Evolutionary conservation across 208 protist genomes (phyloP).

Genomic region (Leishmania gerbilli): DNA sequence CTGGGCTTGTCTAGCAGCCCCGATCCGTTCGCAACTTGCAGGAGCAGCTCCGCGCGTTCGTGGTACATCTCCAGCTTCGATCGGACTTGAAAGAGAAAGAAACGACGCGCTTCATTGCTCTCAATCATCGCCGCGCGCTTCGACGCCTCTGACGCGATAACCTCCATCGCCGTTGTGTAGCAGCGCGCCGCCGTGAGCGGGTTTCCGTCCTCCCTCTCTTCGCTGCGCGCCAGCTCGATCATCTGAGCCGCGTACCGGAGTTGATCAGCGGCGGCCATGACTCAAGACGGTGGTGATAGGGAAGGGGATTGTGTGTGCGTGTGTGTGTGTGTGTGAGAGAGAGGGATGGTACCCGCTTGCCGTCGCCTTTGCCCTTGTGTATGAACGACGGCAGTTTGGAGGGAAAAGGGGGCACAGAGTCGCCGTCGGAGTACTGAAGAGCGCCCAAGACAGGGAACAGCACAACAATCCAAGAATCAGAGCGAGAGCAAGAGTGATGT

Average conservation of each 20-base stretch:
- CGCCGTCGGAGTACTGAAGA: neutral
- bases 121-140: constrained; percentile 32
- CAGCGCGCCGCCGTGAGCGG: constrained; percentile 60
- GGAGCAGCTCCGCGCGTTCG: constrained; percentile 62
- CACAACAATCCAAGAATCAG: neutral
- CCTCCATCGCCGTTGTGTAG: constrained; percentile 84
- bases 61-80: constrained; percentile 71
- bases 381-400: neutral
- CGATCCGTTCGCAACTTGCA: constrained; percentile 57
- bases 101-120: constrained; percentile 41
- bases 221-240: constrained; percentile 57
- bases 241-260: constrained; percentile 47
- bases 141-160: constrained; percentile 47
- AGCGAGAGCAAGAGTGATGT: neutral
- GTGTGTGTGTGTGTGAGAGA: no score
- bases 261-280: constrained; percentile 15
- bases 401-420: neutral
- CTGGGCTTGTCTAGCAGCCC: constrained; percentile 69
- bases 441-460: neutral
- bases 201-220: constrained; percentile 80
- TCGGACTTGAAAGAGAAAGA: constrained; percentile 76
- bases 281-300: neutral
- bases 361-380: neutral
- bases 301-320: neutral
- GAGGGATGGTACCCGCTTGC: neutral